Base-by-base conservation (phyloP, 129 eudicot species). In the Sambucus nigra region DNA sequence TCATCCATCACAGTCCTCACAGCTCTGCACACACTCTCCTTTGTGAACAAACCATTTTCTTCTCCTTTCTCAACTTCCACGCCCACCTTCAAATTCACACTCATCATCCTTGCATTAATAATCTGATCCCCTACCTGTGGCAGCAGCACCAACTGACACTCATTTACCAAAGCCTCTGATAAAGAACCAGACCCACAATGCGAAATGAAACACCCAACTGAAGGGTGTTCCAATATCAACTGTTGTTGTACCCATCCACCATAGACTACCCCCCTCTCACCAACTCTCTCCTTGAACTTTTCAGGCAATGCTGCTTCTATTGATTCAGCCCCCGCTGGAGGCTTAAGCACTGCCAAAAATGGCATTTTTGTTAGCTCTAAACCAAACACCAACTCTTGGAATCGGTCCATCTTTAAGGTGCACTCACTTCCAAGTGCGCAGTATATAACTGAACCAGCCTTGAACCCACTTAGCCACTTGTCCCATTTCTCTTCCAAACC, bases 201-300 rank as follows among this genome's bases (percentile, higher is more conserved):
- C 17, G 31, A 35, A 20, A 56, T 28, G 26, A 56, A 56, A 44
- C 61, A 56, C 26, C 61, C 61, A 1, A 56, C 49, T 14, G 61
- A 39, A n/a, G 61, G 61, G 29, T 56, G 61, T 32, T 10, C 61
- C 18, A 39, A 23, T 11, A 39, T 38, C 32, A 23, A 28, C 3
- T 15, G 31, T 10, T 56, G 61, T 5, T 56, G 61, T 24, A 56
- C 32, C 61, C 61, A 56, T 2, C 61, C 61, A n/a, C 29, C 61
- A 56, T 56, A 13, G 22, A 56, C 61, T n/a, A 56, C 61, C 39
- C 61, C 61, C 39, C 49, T 56, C 13, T 15, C 61, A 28, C 39
- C 2, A 7, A 21, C 28, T 15, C 35, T 15, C 20, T 56, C 50
- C n/a, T 20, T 9, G 25, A 39, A 56, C 19, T 28, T 28, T 21